Base-by-base conservation (phyloP, 2,329 filamentous ascomycete species). In the Fusarium foetens region DNA sequence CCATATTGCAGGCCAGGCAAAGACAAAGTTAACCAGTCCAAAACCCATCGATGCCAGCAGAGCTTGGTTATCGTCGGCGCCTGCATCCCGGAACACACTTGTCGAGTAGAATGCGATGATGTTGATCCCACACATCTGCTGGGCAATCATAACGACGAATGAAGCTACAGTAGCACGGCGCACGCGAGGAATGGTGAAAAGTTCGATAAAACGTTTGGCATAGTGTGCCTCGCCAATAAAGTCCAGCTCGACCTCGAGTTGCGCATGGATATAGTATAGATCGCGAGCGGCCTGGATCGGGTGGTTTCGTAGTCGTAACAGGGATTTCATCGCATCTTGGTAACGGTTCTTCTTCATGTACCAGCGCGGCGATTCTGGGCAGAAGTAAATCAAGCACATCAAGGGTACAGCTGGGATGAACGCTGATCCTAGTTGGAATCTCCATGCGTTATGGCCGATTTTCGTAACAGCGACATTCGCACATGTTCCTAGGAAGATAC, bases 71-170 rank as follows among this genome's bases (percentile, higher is more conserved):
- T 85, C 80, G 45, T 66, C 80, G 39, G 89, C 88, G 8, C 90
- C 90, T 5, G 91, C 87, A 2, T 91, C 79, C 36, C 80, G 75
- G 75, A 91, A 91, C 21, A 91, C 84, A 9, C 89, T 91, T 0
- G 89, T 90, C 1, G 89, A 92, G 80, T 94, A 94, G 80, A 94
- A 94, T 2, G 92, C 90, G 61, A 94, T 92, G 63, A 94, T 92
- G 78, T 93, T 93, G 80, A 92, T 87, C 57, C 81, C 87, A 74
- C 90, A 92, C 87, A 92, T 90, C 79, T 93, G 90, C 80, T 93
- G 91, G 1, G 90, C 90, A 75, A 93, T 90, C 94, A 97, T 97
- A 73, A 95, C 93, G 3, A 90, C 89, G 71, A 91, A 93, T 2
- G 93, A 92, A 10, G 93, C 94, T 35, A 93, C 85, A 7, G 91